A percentile compares a stretch with the other conserved stretches of the same genome.
Evolutionary conservation across 345 rosid genomes (phyloP).

Genomic region (Syzygium oleosum): DNA sequence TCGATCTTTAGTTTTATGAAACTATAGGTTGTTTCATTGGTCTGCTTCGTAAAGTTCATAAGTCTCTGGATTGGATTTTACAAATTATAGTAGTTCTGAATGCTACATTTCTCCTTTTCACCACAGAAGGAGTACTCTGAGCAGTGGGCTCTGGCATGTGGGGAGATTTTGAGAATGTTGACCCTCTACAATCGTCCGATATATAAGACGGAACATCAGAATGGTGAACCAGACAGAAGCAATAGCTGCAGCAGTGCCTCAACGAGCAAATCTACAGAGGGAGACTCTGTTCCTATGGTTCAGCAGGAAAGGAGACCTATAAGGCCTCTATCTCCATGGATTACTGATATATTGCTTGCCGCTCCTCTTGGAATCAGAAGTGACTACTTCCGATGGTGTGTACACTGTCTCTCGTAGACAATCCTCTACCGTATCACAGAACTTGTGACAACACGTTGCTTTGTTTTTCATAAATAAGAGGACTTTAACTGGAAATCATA

Average conservation of each 20-base stretch:
- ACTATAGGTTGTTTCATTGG: background rate
- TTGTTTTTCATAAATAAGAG: background rate
- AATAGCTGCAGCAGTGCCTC: conserved; percentile 31
- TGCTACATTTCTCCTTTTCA: conserved; percentile 3
- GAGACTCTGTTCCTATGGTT: conserved; percentile 24
- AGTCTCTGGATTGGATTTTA: background rate
- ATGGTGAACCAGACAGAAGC: conserved; percentile 45
- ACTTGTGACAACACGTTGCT: background rate
- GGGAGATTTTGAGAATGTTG: conserved; percentile 88
- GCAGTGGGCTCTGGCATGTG: conserved; percentile 98
- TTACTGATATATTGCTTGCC: conserved; percentile 86
- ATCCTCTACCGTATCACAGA: background rate
- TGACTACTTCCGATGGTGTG: conserved; percentile 97
- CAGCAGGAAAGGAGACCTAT: conserved; percentile 79
- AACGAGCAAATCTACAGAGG: conserved; percentile 20
- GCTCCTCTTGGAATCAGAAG: conserved; percentile 94
- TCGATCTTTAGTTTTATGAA: background rate
- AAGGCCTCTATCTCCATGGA: conserved; percentile 97
- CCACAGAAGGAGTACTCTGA: conserved; percentile 87
- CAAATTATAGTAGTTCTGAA: background rate
- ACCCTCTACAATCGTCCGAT: conserved; percentile 99
- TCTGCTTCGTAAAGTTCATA: background rate
- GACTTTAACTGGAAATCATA: background rate
- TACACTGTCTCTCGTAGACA: background rate
- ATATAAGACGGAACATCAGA: conserved; percentile 58